These are phyloP conservation scores for Entomortierella chlamydospora DNA, from an alignment of 192 early-diverging fungal species.

Conservation along the genomic window DNA sequence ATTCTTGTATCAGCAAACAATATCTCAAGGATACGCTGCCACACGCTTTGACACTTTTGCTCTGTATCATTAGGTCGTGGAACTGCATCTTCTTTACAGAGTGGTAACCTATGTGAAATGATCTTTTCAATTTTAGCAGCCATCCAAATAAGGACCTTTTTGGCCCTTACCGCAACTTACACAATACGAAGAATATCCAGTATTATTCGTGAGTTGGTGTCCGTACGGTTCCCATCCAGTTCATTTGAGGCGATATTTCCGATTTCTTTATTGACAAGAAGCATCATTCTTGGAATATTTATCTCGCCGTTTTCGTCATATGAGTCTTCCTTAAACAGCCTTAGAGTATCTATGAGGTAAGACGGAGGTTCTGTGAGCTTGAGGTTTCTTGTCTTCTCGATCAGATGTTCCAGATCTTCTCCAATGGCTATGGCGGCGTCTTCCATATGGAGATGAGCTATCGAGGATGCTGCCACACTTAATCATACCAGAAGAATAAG, in stretches of 20 bases:
- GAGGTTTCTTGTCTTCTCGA: neutral
- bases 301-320: constrained; percentile 1
- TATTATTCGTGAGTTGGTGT: neutral
- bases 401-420: neutral
- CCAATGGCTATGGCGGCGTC: neutral
- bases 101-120: neutral
- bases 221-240: constrained; percentile 1
- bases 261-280: constrained; percentile 13
- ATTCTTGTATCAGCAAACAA: constrained; percentile 5
- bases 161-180: too few relatives aligned
- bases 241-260: constrained; percentile 7
- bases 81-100: constrained; percentile 12
- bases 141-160: too few relatives aligned
- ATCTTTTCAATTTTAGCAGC: too few relatives aligned
- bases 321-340: neutral
- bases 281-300: neutral
- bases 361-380: neutral
- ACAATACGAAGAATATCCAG: constrained; percentile 10
- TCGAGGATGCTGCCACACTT: constrained; percentile 10
- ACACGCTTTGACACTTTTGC: constrained; percentile 24
- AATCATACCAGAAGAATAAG: neutral
- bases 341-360: neutral
- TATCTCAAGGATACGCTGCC: constrained; percentile 11
- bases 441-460: constrained; percentile 13
- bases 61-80: constrained; percentile 24